Conservation (phyloP, 2,329 filamentous ascomycete species). For the Cladosporium cucumerinum region DNA sequence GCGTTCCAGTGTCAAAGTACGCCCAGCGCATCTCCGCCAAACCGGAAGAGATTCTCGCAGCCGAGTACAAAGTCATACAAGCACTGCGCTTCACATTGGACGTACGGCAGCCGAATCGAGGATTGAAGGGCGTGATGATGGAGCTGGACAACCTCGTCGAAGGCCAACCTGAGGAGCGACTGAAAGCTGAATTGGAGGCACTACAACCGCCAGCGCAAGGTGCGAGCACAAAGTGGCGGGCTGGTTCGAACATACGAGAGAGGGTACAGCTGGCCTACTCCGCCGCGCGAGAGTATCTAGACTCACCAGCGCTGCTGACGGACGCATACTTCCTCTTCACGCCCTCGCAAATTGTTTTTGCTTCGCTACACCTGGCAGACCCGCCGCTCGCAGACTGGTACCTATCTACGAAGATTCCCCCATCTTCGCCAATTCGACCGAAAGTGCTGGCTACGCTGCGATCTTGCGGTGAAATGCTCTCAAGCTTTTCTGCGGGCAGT, state of each 20-base stretch:
- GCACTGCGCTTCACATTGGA: slow-evolving; percentile 91
- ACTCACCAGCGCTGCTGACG: slow-evolving; percentile 74
- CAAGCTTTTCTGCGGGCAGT: slow-evolving; percentile 23
- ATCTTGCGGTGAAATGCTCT: slow-evolving; percentile 41
- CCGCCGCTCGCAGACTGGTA: slow-evolving; percentile 54
- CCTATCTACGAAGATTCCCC: slow-evolving; percentile 43
- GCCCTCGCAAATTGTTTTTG: slow-evolving; percentile 88
- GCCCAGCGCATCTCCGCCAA: slow-evolving; percentile 53
- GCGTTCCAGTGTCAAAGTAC: slow-evolving; percentile 65
- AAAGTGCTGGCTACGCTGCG: slow-evolving; percentile 40
- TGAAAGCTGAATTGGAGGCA: slow-evolving; percentile 24
- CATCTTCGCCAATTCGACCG: slow-evolving; percentile 20
- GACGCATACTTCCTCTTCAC: slow-evolving; percentile 98
- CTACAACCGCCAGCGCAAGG: slow-evolving; percentile 18
- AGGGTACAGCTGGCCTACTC: slow-evolving; percentile 64
- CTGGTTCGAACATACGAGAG: slow-evolving; percentile 31
- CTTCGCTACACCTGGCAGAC: slow-evolving; percentile 74
- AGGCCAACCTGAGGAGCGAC: slow-evolving; percentile 47
- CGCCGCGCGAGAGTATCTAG: slow-evolving; percentile 67
- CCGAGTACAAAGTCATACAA: slow-evolving; percentile 90
- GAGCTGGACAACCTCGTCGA: slow-evolving; percentile 69
- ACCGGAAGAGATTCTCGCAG: slow-evolving; percentile 77
- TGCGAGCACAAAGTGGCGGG: slow-evolving; percentile 24
- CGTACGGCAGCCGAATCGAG: slow-evolving; percentile 84
- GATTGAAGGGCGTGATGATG: slow-evolving; percentile 80